These are phyloP conservation scores for Metschnikowia hibisci DNA, from an alignment of 805 yeast species.

Conservation along the genomic window DNA sequence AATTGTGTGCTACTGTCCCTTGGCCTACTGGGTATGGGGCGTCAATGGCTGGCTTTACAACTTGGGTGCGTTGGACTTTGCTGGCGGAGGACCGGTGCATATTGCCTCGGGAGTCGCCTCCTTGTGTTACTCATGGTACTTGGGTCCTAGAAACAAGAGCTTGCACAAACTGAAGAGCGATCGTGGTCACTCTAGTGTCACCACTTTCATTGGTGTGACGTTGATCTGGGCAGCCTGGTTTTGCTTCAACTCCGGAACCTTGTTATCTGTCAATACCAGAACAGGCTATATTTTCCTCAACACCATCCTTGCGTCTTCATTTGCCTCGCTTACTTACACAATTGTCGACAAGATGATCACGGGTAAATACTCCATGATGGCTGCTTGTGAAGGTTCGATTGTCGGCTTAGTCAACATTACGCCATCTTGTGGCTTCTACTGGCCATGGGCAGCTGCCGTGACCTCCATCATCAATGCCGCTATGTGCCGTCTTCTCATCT, in stretches of 20 bases:
- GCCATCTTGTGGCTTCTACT: slow-evolving; percentile 44
- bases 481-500: slow-evolving; percentile 33
- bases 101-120: slow-evolving; percentile 43
- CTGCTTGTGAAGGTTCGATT: slow-evolving; percentile 46
- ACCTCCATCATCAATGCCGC: slow-evolving; percentile 38
- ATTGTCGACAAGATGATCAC: slow-evolving; percentile 38
- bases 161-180: slow-evolving; percentile 21
- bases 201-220: slow-evolving; percentile 43
- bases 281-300: slow-evolving; percentile 46
- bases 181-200: slow-evolving; percentile 33
- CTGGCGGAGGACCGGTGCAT: slow-evolving; percentile 51
- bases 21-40: slow-evolving; percentile 47
- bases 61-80: slow-evolving; percentile 45
- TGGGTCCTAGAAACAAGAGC: slow-evolving; percentile 39
- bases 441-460: slow-evolving; percentile 46
- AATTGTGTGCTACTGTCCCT: slow-evolving; percentile 43
- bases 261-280: slow-evolving; percentile 36
- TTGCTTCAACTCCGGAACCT: slow-evolving; percentile 46
- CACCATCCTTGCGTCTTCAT: slow-evolving; percentile 50
- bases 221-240: slow-evolving; percentile 49
- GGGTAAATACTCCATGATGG: slow-evolving; percentile 38
- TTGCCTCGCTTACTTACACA: slow-evolving; percentile 45
- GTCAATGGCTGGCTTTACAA: slow-evolving; percentile 42
- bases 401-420: slow-evolving; percentile 46
- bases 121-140: slow-evolving; percentile 37